Evolutionary conservation across 371 early-diverging fungal genomes (phyloP).

Genomic region (Funneliformis caledonium): DNA sequence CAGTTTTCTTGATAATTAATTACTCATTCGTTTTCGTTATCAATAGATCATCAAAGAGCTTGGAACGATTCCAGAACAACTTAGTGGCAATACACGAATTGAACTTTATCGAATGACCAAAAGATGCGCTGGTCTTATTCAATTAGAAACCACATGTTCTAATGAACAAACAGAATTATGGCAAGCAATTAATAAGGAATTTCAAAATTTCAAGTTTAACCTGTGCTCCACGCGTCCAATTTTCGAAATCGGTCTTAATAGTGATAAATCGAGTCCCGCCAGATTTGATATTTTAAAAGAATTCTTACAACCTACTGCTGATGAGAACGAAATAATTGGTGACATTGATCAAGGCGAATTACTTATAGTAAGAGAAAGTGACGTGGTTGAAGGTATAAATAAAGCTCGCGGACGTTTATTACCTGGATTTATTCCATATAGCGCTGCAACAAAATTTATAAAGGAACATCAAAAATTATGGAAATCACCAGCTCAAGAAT

Average conservation of each 20-base stretch:
- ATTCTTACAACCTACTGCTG: background rate
- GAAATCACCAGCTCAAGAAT: background rate
- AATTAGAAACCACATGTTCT: background rate
- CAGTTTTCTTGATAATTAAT: background rate
- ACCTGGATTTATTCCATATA: slow-evolving; percentile 19
- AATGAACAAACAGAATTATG: slow-evolving; percentile 1
- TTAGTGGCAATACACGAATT: background rate
- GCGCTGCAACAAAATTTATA: background rate
- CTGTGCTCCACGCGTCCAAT: slow-evolving; percentile 16
- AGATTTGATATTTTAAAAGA: slow-evolving; percentile 27
- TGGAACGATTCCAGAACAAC: background rate
- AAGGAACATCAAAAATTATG: background rate
- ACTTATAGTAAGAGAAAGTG: background rate
- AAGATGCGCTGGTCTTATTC: background rate
- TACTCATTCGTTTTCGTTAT: background rate
- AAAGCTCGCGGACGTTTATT: slow-evolving; percentile 9
- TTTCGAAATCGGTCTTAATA: background rate
- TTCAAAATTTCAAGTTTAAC: background rate
- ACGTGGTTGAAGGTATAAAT: background rate
- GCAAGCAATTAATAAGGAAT: slow-evolving; percentile 4
- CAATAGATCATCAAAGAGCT: background rate
- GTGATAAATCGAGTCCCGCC: no score
- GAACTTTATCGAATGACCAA: slow-evolving; percentile 13
- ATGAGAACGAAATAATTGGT: background rate
- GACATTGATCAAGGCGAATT: background rate